Evolutionary conservation across 257 asterid species (phyloP).

Genomic region (Galeopsis tetrahit): DNA sequence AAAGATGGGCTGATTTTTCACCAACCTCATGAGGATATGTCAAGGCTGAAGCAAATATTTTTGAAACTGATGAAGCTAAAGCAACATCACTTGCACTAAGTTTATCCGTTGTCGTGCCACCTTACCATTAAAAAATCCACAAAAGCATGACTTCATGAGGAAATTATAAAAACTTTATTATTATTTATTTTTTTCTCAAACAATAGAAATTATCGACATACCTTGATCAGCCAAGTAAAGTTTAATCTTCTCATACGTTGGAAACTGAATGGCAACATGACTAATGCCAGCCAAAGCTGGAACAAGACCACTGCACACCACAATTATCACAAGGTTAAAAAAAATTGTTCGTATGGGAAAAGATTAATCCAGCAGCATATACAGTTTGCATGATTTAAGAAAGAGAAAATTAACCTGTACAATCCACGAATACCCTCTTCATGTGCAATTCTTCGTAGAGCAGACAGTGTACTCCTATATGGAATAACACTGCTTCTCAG

Average conservation of each 20-base stretch:
- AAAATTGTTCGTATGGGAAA: conserved; percentile 22
- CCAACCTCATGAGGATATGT: conserved; percentile 96
- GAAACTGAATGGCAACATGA: conserved; percentile 95
- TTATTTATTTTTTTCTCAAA: background rate
- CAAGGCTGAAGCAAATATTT: conserved; percentile 89
- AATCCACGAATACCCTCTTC: conserved; percentile 93
- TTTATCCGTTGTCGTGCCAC: conserved; percentile 67
- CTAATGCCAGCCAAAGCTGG: conserved; percentile 96
- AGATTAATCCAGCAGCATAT: conserved; percentile 13
- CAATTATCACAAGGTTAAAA: conserved; percentile 7
- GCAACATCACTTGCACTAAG: conserved; percentile 83
- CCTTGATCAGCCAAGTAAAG: conserved; percentile 75
- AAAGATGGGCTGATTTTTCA: conserved; percentile 20
- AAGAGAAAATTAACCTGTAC: conserved; percentile 58
- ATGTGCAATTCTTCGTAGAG: conserved; percentile 77
- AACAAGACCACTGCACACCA: conserved; percentile 84
- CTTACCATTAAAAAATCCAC: conserved; percentile 51
- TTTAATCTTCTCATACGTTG: conserved; percentile 86
- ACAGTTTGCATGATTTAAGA: conserved; percentile 9
- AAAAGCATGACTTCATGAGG: conserved; percentile 29
- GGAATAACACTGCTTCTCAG: conserved; percentile 68
- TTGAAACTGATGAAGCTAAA: conserved; percentile 89
- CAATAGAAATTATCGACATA: conserved; percentile 30
- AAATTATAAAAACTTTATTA: conserved; percentile 9
- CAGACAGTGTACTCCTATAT: conserved; percentile 77